Evolutionary conservation across 306 rosid species (phyloP).

Genomic region (Senna siamea): DNA sequence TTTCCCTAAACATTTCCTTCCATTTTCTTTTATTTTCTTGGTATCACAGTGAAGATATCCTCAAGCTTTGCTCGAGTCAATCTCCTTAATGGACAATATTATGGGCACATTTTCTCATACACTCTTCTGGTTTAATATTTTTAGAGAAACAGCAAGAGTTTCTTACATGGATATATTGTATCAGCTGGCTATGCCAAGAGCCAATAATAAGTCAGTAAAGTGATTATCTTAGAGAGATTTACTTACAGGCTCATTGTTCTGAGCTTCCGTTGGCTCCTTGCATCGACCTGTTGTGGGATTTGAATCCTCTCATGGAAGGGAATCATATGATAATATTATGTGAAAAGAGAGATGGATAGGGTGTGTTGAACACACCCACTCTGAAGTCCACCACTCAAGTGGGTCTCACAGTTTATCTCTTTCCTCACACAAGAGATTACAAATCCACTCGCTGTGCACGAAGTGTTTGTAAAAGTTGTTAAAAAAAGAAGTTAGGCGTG

Average conservation of each 20-base stretch:
- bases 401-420: too few relatives aligned
- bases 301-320: too few relatives aligned
- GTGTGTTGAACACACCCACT: too few relatives aligned
- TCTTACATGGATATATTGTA: background rate
- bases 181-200: background rate
- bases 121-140: background rate
- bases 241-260: background rate
- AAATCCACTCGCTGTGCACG: too few relatives aligned
- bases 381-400: too few relatives aligned
- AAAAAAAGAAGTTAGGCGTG: too few relatives aligned
- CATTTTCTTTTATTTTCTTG: background rate
- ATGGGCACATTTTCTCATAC: background rate
- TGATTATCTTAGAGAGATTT: background rate
- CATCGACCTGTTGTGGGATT: background rate
- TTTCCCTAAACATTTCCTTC: constrained; percentile 10
- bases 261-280: background rate
- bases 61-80: background rate
- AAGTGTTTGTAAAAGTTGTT: too few relatives aligned
- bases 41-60: background rate
- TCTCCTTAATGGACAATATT: background rate
- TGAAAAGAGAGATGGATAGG: too few relatives aligned
- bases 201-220: background rate
- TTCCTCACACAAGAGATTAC: too few relatives aligned
- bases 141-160: background rate
- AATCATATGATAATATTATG: too few relatives aligned